Conservation (phyloP, 2,329 filamentous ascomycete species). For the Zymoseptoria brevis region DNA sequence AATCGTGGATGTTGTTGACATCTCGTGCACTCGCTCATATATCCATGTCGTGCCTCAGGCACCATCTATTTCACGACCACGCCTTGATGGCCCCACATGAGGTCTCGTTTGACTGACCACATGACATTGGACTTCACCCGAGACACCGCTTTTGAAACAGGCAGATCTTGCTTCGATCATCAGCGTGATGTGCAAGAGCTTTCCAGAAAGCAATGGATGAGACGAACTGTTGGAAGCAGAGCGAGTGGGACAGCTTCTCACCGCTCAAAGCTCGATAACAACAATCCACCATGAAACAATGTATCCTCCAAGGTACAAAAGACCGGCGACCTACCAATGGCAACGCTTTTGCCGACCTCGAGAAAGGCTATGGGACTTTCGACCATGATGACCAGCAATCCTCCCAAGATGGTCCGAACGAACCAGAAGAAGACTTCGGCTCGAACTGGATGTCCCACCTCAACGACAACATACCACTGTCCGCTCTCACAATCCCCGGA, state of each 20-base stretch:
- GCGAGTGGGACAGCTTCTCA: not conserved
- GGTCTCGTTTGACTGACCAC: not conserved
- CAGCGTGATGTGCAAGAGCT: not conserved
- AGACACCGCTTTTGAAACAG: not conserved
- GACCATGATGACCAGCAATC: not conserved
- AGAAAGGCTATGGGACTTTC: conserved; percentile 5
- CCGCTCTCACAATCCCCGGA: conserved; percentile 28
- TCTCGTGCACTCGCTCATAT: not conserved
- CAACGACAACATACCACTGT: conserved; percentile 19
- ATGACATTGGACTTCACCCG: not conserved
- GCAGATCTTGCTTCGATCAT: not conserved
- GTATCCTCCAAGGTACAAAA: not conserved
- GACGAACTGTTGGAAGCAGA: not conserved
- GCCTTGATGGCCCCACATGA: not conserved
- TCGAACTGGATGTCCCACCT: conserved; percentile 15
- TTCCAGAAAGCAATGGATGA: not conserved
- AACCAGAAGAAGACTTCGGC: not conserved
- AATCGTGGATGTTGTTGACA: not conserved
- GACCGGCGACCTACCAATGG: not conserved
- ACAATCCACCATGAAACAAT: not conserved
- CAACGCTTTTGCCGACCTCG: not conserved
- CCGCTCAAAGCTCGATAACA: not conserved
- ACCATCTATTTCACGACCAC: not conserved
- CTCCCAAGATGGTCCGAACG: not conserved
- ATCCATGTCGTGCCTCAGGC: not conserved